phyloP scores from a whole-genome alignment of 1,284 basidiomycete species.

The Veloboletus limbatus region DNA sequence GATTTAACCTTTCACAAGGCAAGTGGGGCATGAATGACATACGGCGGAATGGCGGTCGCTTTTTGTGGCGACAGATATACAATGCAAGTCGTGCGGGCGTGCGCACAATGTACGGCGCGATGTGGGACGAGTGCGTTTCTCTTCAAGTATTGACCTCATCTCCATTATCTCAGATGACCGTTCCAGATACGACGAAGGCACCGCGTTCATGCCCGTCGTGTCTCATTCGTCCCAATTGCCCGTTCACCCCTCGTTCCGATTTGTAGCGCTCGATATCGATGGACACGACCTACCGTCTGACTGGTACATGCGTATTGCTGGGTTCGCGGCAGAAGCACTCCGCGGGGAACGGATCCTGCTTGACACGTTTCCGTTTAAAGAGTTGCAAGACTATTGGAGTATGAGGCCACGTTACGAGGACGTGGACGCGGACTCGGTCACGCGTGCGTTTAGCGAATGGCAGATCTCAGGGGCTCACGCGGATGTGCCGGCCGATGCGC shows the following conservation, averaged over 20 bases:
- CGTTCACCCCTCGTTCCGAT: slow-evolving; percentile 50
- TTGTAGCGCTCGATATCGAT: slow-evolving; percentile 70
- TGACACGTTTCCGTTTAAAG: slow-evolving; percentile 67
- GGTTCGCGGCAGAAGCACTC: slow-evolving; percentile 65
- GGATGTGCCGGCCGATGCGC: slow-evolving; percentile 43
- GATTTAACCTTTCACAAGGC: slow-evolving; percentile 63
- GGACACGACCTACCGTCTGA: slow-evolving; percentile 70
- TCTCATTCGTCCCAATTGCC: slow-evolving; percentile 56
- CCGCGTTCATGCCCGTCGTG: slow-evolving; percentile 69
- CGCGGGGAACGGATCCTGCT: slow-evolving; percentile 58
- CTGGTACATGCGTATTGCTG: slow-evolving; percentile 79
- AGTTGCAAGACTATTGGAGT: slow-evolving; percentile 71
- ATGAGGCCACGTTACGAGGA: slow-evolving; percentile 58
- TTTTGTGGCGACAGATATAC: slow-evolving; percentile 72
- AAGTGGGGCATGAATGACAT: slow-evolving; percentile 67
- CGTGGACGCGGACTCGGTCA: slow-evolving; percentile 16
- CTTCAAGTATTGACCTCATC: neutral
- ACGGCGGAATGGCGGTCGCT: slow-evolving; percentile 63
- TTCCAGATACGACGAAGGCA: slow-evolving; percentile 74
- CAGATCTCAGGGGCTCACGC: slow-evolving; percentile 6
- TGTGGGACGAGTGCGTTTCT: slow-evolving; percentile 76
- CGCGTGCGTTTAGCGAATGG: slow-evolving; percentile 19
- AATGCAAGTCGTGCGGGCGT: slow-evolving; percentile 61
- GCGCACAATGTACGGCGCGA: slow-evolving; percentile 70
- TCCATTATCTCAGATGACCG: slow-evolving; percentile 4